Conservation (phyloP, 257 asterid species). For the Ballota nigra region DNA sequence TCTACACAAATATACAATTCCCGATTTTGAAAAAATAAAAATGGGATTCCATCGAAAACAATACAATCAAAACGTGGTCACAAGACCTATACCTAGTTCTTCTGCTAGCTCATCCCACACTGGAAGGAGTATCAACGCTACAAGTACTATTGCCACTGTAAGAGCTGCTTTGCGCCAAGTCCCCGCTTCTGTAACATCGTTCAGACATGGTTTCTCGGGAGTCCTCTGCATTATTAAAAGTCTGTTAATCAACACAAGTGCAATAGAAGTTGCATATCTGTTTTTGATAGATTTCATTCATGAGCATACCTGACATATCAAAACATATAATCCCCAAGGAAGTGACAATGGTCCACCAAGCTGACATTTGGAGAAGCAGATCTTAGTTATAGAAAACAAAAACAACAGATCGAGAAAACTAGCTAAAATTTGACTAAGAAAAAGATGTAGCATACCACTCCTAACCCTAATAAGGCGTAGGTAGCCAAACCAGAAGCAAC, state of each 20-base stretch:
- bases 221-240: conserved; percentile 52
- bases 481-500: conserved; percentile 68
- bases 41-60: neutral
- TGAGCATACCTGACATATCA: conserved; percentile 82
- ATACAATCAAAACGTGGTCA: conserved; percentile 12
- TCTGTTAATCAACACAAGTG: neutral
- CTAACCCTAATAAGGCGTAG: conserved; percentile 61
- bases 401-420: neutral
- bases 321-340: conserved; percentile 98
- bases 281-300: neutral
- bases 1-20: neutral
- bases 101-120: conserved; percentile 98
- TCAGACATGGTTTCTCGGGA: conserved; percentile 92
- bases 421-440: neutral
- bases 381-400: conserved; percentile 1
- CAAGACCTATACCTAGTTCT: conserved; percentile 63
- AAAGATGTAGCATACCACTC: conserved; percentile 54
- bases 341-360: conserved; percentile 96
- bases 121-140: conserved; percentile 79
- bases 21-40: neutral
- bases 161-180: conserved; percentile 20
- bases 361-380: conserved; percentile 37
- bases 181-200: conserved; percentile 93
- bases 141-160: conserved; percentile 46
- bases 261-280: neutral